phyloP scores from a whole-genome alignment of 495 filamentous ascomycete species.

The Tuber indicum region DNA sequence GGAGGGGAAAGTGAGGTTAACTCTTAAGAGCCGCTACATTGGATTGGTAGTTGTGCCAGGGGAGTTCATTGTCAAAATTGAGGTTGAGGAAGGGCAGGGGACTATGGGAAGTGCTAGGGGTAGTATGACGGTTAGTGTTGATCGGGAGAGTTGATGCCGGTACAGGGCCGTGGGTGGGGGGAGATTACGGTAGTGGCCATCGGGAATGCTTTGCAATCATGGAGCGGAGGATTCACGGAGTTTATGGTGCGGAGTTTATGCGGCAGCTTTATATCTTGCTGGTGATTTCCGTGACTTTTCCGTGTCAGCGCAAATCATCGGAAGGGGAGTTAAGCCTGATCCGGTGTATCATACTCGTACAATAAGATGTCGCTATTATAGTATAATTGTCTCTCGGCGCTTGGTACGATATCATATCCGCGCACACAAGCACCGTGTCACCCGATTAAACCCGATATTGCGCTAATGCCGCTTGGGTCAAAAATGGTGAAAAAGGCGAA shows the following conservation, averaged over 20 bases:
- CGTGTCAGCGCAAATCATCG: not conserved
- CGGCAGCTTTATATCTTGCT: not conserved
- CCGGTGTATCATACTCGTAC: not conserved
- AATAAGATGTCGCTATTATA: no score
- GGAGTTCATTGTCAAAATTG: slow-evolving; percentile 75
- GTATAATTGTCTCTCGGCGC: no score
- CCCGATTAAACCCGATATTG: no score
- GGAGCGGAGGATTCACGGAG: not conserved
- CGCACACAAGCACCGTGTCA: no score
- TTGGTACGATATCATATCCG: no score
- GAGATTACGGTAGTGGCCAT: not conserved
- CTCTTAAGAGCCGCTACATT: slow-evolving; percentile 77
- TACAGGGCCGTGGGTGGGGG: not conserved
- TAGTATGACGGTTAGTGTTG: slow-evolving; percentile 1
- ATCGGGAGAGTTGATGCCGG: not conserved
- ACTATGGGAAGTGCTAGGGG: slow-evolving; percentile 11
- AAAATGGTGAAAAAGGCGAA: no score
- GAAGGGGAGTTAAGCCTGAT: not conserved
- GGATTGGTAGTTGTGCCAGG: slow-evolving; percentile 89
- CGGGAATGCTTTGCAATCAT: not conserved
- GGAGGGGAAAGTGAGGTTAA: slow-evolving; percentile 49
- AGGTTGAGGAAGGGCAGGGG: slow-evolving; percentile 59
- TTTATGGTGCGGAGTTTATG: not conserved
- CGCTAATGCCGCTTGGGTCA: no score
- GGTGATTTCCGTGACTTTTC: not conserved